phyloP scores from a whole-genome alignment of 2,329 filamentous ascomycete species.

The Annulohypoxylon truncatum region DNA sequence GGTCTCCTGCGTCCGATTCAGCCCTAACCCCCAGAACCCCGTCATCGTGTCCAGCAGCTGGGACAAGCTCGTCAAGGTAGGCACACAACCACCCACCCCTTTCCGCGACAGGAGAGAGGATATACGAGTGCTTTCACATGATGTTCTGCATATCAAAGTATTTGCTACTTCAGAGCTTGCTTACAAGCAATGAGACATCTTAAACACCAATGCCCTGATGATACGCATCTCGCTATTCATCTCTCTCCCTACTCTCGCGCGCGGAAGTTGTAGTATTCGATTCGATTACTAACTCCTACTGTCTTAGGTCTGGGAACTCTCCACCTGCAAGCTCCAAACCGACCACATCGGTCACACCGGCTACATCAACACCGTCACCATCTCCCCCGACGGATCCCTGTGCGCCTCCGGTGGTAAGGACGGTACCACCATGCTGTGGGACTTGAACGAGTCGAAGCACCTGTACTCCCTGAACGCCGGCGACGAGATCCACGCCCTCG shows the following conservation, averaged over 20 bases:
- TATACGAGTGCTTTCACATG: conserved; percentile 68
- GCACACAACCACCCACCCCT: conserved; percentile 54
- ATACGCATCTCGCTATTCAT: conserved; percentile 42
- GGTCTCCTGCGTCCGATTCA: conserved; percentile 99
- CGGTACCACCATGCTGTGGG: conserved; percentile 99
- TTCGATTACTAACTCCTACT: conserved; percentile 43
- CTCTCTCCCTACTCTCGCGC: neutral
- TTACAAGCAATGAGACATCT: conserved; percentile 94
- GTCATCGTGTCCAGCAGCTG: conserved; percentile 98
- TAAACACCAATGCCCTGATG: conserved; percentile 88
- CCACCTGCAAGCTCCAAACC: conserved; percentile 99
- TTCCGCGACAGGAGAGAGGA: conserved; percentile 6
- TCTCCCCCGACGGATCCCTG: conserved; percentile 98
- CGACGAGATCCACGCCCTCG: conserved; percentile 99
- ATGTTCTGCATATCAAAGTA: conserved; percentile 94
- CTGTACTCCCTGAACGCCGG: conserved; percentile 99
- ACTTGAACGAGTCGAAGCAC: conserved; percentile 99
- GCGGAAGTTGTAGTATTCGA: neutral
- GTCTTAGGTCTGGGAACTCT: conserved; percentile 97
- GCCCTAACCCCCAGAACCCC: conserved; percentile 99
- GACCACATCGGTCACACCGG: conserved; percentile 99
- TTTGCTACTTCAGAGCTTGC: conserved; percentile 99
- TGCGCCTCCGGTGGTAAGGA: conserved; percentile 99
- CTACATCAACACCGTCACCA: conserved; percentile 99
- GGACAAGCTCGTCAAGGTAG: conserved; percentile 99